These are phyloP conservation scores for Phaeosphaeria sp. DNA, from an alignment of 2,329 filamentous ascomycete species.

Conservation along the genomic window DNA sequence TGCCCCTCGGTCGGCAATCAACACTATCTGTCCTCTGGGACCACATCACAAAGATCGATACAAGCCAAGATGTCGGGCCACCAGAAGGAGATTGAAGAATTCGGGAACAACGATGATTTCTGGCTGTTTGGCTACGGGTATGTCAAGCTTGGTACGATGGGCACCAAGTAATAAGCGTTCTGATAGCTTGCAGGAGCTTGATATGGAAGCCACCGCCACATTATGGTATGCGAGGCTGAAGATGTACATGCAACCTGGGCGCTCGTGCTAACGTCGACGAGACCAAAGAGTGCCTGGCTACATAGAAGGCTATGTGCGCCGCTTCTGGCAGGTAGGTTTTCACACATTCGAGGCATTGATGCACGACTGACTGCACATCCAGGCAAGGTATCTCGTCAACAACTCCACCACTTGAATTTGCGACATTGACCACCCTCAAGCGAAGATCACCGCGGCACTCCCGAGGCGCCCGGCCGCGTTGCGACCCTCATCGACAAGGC, in stretches of 20 bases:
- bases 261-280: constrained; percentile 51
- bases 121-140: constrained; percentile 97
- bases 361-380: constrained; percentile 21
- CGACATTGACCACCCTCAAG: constrained; percentile 55
- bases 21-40: background rate
- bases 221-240: constrained; percentile 69
- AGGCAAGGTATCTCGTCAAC: constrained; percentile 44
- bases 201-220: constrained; percentile 99
- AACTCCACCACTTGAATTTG: constrained; percentile 5
- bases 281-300: constrained; percentile 87
- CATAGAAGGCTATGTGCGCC: constrained; percentile 89
- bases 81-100: constrained; percentile 38
- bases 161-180: background rate
- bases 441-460: constrained; percentile 93
- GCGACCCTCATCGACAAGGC: constrained; percentile 87
- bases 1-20: background rate
- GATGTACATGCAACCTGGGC: too few relatives aligned
- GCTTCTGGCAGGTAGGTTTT: constrained; percentile 91
- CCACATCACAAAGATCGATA: background rate
- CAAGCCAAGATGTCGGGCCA: constrained; percentile 31
- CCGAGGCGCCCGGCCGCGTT: constrained; percentile 84
- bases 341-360: background rate
- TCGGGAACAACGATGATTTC: constrained; percentile 67
- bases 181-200: constrained; percentile 69
- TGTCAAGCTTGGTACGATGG: constrained; percentile 51